Conservation (phyloP, 805 yeast species). For the Ogataea polymorpha region DNA sequence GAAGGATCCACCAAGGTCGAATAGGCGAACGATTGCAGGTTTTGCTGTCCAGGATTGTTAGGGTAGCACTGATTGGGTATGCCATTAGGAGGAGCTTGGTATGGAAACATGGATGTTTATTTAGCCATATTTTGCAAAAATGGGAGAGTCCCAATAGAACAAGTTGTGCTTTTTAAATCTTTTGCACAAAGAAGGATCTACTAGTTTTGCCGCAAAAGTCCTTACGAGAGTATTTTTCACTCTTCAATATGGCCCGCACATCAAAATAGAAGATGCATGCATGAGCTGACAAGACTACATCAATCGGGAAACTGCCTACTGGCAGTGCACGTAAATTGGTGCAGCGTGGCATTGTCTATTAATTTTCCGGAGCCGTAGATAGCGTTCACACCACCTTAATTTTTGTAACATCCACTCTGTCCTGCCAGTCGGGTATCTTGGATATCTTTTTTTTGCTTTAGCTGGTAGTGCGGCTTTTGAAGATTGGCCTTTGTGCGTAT, state of each 20-base stretch:
- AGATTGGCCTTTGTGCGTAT: not conserved
- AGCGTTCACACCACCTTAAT: not conserved
- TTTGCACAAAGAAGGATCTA: not conserved
- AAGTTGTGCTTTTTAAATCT: not conserved
- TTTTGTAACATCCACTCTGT: not conserved
- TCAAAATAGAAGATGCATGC: not conserved
- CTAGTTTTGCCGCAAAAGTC: not conserved
- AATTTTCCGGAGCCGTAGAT: not conserved
- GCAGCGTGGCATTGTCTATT: not conserved
- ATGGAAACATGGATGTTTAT: not conserved
- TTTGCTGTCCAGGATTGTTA: not conserved
- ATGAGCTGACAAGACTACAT: not conserved
- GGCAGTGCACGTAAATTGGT: not conserved
- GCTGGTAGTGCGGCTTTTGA: not conserved
- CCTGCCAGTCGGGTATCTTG: not conserved
- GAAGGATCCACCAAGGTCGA: not conserved
- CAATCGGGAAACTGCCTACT: not conserved
- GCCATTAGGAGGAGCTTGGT: not conserved
- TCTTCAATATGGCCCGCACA: not conserved
- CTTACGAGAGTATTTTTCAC: not conserved
- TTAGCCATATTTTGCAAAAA: not conserved
- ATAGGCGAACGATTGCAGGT: not conserved
- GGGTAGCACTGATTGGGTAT: not conserved
- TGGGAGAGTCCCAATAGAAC: not conserved
- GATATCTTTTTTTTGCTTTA: not conserved